A percentile compares a stretch with the other conserved stretches of the same genome.
Conservation (phyloP, 2,329 filamentous ascomycete species). For the Purpureocillium takamizusanense region DNA sequence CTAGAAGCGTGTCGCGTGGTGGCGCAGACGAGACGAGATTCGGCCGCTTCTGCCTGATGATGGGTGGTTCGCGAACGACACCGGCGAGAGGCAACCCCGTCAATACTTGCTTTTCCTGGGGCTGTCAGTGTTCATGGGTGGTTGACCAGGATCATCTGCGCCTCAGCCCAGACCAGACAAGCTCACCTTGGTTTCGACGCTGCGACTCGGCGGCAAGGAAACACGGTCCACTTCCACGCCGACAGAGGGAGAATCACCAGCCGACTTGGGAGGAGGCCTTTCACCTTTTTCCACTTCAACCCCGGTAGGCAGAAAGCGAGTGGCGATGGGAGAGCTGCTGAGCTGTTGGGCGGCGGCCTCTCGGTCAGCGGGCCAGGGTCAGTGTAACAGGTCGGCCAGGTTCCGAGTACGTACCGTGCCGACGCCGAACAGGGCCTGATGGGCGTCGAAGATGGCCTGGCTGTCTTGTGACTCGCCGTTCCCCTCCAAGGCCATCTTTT, state of each 20-base stretch:
- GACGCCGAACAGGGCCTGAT: slow-evolving; percentile 28
- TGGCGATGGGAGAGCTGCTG: slow-evolving; percentile 1
- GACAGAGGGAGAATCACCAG: too few species aligned
- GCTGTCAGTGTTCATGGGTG: not conserved
- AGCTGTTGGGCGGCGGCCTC: slow-evolving; percentile 2
- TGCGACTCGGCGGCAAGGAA: too few species aligned
- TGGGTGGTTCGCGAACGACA: too few species aligned
- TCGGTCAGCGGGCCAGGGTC: slow-evolving; percentile 1
- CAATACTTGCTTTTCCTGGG: slow-evolving; percentile 5
- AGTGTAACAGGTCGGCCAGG: not conserved
- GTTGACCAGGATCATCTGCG: not conserved
- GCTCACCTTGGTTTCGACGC: too few species aligned
- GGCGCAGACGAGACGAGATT: too few species aligned
- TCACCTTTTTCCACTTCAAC: too few species aligned
- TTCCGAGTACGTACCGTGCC: slow-evolving; percentile 24
- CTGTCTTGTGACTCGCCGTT: slow-evolving; percentile 33
- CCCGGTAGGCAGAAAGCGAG: too few species aligned
- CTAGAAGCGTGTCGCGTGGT: too few species aligned
- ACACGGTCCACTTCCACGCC: too few species aligned
- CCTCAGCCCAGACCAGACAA: too few species aligned
- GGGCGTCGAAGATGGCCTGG: slow-evolving; percentile 28
- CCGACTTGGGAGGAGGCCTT: too few species aligned
- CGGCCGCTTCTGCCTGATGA: too few species aligned
- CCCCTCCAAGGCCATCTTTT: slow-evolving; percentile 17
- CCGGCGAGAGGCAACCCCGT: slow-evolving; percentile 3